Base-by-base conservation (phyloP, 2,329 filamentous ascomycete genomes). In the Pyrenochaeta sp. region DNA sequence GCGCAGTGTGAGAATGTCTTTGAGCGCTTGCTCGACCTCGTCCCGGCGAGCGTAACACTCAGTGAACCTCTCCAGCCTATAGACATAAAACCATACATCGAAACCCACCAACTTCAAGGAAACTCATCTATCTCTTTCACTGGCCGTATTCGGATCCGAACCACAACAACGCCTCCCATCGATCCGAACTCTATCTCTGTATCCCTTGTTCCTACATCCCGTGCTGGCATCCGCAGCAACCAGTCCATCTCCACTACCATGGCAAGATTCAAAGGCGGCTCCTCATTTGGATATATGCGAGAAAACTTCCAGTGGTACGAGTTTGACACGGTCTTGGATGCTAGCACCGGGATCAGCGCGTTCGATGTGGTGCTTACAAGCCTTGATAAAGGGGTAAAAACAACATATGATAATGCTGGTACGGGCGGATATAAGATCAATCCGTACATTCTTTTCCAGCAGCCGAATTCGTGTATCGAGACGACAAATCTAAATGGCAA, bases 11-110 rank as follows among this genome's bases (percentile, higher is more conserved):
- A 60, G 17, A 54, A 49, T 20, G 54, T 62, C 1, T 60, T 69
- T 30, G 54, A 51, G 6, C 51, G 61, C 17, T 62, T 68, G 60
- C 53, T 68, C 11, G 47, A 64, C 39, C 59, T 61, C 4, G 66
- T 69, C 6, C 66, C 66, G 1, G 56, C 51, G 7, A 54, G 54
- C 18, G 58, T 66, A 21, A 57, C 51, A 23, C 56, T 67, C 2
- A 49, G 57, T 2, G 64, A 67, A 35, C 61, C 63, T 6, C 32
- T 67, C 18, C 45, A 52, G 29, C 61, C 64, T 9, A 53, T 50
- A 4, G 55, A 59, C 0, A 39, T 66, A 40, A 61, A 58, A 9
- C 64, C 64, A 17, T 67, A 62, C 17, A 61, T 66, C n/a, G 41
- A 23, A 1, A 44, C 54, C 3, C 59, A 60, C 18, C 18, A 49